Conservation (phyloP, 257 asterid genomes). For the Capsicum baccatum region DNA sequence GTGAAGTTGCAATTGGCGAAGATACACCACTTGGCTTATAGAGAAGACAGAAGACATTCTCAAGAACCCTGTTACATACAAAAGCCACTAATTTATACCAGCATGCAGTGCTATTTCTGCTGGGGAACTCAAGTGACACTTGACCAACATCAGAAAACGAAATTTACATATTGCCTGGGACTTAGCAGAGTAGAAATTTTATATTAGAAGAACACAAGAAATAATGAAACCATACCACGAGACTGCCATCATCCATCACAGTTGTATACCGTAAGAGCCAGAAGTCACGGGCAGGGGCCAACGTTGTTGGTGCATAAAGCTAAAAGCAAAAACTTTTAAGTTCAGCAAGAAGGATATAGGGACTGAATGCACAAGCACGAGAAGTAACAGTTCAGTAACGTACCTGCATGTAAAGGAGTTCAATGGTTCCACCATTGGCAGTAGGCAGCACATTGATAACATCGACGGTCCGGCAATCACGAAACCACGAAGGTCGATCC, state of each 20-base stretch:
- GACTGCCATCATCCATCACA: constrained; percentile 87
- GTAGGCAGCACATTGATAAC: constrained; percentile 84
- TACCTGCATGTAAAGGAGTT: constrained; percentile 93
- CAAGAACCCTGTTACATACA: neutral
- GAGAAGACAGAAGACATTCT: neutral
- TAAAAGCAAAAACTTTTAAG: constrained; percentile 30
- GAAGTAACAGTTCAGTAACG: neutral
- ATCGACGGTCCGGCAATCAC: constrained; percentile 94
- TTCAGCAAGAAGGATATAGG: neutral
- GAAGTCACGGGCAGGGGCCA: constrained; percentile 96
- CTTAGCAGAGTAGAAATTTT: neutral
- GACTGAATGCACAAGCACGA: neutral
- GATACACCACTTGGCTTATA: neutral
- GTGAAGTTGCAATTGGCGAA: neutral
- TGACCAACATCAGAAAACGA: neutral
- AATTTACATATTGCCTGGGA: neutral
- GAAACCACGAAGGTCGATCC: constrained; percentile 95
- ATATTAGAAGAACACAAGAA: neutral
- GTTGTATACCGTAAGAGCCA: constrained; percentile 86
- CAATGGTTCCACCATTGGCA: constrained; percentile 96
- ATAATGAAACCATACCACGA: constrained; percentile 59
- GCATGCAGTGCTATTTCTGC: neutral
- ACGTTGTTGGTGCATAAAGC: constrained; percentile 89
- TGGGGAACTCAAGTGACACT: neutral
- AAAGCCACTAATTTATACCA: neutral